Evolutionary conservation across 495 filamentous ascomycete species (phyloP).

Genomic region (Xylaria telfairii): DNA sequence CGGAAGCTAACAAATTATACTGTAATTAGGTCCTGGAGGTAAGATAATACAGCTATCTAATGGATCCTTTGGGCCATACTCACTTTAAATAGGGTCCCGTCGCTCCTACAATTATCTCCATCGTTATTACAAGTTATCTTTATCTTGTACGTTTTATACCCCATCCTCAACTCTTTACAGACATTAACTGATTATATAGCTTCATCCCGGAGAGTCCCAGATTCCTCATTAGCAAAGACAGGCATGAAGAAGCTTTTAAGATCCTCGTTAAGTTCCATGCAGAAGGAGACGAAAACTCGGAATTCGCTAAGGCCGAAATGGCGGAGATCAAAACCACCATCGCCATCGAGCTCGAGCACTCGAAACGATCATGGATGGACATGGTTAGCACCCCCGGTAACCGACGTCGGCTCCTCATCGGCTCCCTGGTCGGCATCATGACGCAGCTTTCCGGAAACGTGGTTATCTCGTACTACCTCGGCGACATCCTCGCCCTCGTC

Average conservation of each 20-base stretch:
- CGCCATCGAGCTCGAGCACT: slow-evolving; percentile 58
- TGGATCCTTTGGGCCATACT: slow-evolving; percentile 20
- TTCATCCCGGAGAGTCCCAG: slow-evolving; percentile 67
- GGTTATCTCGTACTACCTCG: slow-evolving; percentile 62
- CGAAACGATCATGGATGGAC: slow-evolving; percentile 62
- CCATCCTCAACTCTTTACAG: neutral
- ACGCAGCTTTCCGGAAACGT: slow-evolving; percentile 72
- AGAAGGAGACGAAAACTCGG: slow-evolving; percentile 59
- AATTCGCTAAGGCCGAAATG: slow-evolving; percentile 66
- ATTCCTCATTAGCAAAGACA: slow-evolving; percentile 65
- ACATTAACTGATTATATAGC: slow-evolving; percentile 30
- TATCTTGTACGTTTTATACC: slow-evolving; percentile 45
- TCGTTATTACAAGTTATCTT: slow-evolving; percentile 62
- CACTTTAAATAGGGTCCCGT: slow-evolving; percentile 56
- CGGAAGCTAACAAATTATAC: neutral
- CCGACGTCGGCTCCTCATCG: slow-evolving; percentile 62
- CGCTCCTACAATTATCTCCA: slow-evolving; percentile 60
- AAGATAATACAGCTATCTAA: slow-evolving; percentile 4
- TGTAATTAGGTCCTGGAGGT: slow-evolving; percentile 61
- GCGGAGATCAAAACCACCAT: slow-evolving; percentile 67
- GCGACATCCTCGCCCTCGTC: slow-evolving; percentile 48
- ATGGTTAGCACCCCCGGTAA: slow-evolving; percentile 62
- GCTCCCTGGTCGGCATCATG: slow-evolving; percentile 64
- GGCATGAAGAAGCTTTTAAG: slow-evolving; percentile 60
- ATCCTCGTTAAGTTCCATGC: slow-evolving; percentile 68